These are phyloP conservation scores for Lactarius vividus DNA, from an alignment of 768 basidiomycete genomes.

Conservation along the genomic window DNA sequence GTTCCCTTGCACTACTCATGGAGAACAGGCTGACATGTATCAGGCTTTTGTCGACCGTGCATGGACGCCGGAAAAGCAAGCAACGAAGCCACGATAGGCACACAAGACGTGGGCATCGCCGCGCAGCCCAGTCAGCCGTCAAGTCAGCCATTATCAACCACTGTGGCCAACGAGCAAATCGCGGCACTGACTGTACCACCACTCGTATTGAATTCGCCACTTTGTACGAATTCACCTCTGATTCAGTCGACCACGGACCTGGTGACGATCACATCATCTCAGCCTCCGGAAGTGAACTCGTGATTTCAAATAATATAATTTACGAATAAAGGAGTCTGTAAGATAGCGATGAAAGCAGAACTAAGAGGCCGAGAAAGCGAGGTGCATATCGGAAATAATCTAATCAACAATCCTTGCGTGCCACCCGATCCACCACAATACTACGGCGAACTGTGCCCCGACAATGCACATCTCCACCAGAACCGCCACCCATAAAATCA, in stretches of 20 bases:
- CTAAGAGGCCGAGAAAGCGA: conserved; percentile 7
- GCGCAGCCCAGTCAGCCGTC: conserved; percentile 3
- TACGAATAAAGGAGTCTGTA: conserved; percentile 21
- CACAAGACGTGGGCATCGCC: not conserved
- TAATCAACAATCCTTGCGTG: conserved; percentile 49
- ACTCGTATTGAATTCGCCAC: conserved; percentile 13
- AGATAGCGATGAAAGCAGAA: conserved; percentile 9
- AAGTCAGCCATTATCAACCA: conserved; percentile 8
- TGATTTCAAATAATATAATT: conserved; percentile 22
- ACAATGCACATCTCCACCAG: conserved; percentile 57
- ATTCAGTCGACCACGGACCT: conserved; percentile 16
- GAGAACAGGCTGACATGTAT: not conserved
- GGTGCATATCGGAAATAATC: conserved; percentile 13
- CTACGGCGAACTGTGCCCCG: conserved; percentile 53
- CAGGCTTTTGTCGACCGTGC: conserved; percentile 70
- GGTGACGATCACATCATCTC: conserved; percentile 1
- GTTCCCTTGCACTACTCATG: conserved; percentile 33
- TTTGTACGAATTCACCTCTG: conserved; percentile 20
- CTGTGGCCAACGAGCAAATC: conserved; percentile 13
- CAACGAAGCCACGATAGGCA: not conserved
- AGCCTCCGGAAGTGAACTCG: not conserved
- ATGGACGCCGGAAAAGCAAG: conserved; percentile 36
- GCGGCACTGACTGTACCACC: conserved; percentile 11
- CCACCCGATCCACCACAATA: conserved; percentile 80
- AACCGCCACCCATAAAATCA: conserved; percentile 68